Evolutionary conservation across 768 basidiomycete species (phyloP).

Genomic region (Psilocybe sp.): DNA sequence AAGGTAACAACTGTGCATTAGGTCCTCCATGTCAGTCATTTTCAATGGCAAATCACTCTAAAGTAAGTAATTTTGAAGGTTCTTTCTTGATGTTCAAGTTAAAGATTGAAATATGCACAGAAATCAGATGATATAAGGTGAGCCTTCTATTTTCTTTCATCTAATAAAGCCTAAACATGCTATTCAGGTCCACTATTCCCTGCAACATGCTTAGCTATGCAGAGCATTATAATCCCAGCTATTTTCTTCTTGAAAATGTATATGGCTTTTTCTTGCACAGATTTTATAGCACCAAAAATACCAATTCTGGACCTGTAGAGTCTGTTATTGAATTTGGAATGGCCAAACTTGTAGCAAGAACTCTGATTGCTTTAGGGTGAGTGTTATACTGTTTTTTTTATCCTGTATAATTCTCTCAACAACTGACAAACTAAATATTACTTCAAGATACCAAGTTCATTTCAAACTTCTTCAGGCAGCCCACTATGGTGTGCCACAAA

Average conservation of each 20-base stretch:
- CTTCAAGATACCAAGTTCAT: conserved; percentile 59
- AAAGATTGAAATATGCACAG: conserved; percentile 31
- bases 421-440: too few relatives aligned
- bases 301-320: conserved; percentile 22
- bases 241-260: conserved; percentile 75
- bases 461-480: conserved; percentile 67
- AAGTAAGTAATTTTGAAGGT: conserved; percentile 31
- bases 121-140: conserved; percentile 61
- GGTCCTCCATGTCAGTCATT: conserved; percentile 81
- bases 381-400: conserved; percentile 12
- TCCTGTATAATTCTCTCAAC: background rate
- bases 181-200: conserved; percentile 53
- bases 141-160: background rate
- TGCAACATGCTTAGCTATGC: conserved; percentile 71
- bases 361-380: conserved; percentile 63
- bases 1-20: too few relatives aligned
- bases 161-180: conserved; percentile 1
- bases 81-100: background rate
- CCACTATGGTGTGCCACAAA: conserved; percentile 72
- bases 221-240: conserved; percentile 60
- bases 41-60: conserved; percentile 58
- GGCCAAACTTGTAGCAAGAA: conserved; percentile 63
- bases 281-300: conserved; percentile 33
- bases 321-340: conserved; percentile 51
- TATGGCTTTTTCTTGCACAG: conserved; percentile 52